Conservation (phyloP, 768 basidiomycete species). For the Gymnopilus junonius region DNA sequence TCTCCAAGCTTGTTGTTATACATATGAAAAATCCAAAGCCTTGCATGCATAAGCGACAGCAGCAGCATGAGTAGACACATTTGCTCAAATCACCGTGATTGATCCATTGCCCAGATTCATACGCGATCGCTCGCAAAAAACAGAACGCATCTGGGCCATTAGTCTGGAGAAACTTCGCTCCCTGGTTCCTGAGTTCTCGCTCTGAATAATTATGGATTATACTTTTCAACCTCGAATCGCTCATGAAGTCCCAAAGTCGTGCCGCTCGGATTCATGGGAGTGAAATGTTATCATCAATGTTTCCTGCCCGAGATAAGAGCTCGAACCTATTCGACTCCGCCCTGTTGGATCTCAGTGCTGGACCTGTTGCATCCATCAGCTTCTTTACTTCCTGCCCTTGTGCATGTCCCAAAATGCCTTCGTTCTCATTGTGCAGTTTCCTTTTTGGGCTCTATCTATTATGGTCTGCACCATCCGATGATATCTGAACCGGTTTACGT, state of each 20-base stretch:
- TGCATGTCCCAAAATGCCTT: slow-evolving; percentile 16
- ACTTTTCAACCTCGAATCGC: background rate
- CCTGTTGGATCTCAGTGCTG: slow-evolving; percentile 14
- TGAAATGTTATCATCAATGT: background rate
- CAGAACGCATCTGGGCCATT: slow-evolving; percentile 1
- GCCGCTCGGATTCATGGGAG: background rate
- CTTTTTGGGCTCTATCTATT: slow-evolving; percentile 21
- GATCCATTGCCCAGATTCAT: slow-evolving; percentile 14
- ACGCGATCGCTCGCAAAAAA: background rate
- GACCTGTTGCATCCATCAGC: slow-evolving; percentile 23
- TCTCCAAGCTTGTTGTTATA: background rate
- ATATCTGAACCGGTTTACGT: slow-evolving; percentile 25
- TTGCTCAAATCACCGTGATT: slow-evolving; percentile 25
- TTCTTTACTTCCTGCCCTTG: slow-evolving; percentile 27
- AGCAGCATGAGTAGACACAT: slow-evolving; percentile 10
- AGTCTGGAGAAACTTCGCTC: background rate
- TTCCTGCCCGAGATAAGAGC: slow-evolving; percentile 15
- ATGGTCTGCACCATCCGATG: slow-evolving; percentile 8
- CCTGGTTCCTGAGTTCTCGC: background rate
- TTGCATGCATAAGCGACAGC: background rate
- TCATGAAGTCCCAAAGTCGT: background rate
- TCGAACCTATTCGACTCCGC: slow-evolving; percentile 19
- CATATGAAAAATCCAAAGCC: background rate
- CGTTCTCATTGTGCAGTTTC: slow-evolving; percentile 13
- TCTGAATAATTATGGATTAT: background rate